Evolutionary conservation across 1,284 basidiomycete species (phyloP), one percentile per base, ranked within the genome.

Genomic region (Coniophora puteana): DNA sequence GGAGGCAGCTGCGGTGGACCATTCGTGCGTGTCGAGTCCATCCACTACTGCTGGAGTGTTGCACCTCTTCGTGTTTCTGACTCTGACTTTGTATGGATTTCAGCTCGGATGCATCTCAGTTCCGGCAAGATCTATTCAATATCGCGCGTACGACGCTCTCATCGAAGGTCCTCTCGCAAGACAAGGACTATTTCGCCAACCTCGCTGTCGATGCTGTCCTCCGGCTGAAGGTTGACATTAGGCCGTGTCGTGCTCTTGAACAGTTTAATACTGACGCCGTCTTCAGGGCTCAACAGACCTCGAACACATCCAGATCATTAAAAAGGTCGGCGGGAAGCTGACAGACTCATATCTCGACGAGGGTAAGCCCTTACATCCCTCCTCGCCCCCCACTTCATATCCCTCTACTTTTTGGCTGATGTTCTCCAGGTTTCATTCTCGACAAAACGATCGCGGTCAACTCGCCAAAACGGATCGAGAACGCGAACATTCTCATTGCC

Each of bases 301-400:
- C 20, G 96, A 99, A 55, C 94, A 99, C 63, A 98, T 99, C 51
- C 96, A 99, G 68, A 89, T 99, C 66, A 99, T 99, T 74, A 99
- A 99, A 76, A 98, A 98, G 69, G 89, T 92, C 26, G 96, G 96
- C 45, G 96, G 96, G 46, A 99, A 99, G 69, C 78, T 99, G 49
- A 96, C 93, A 6, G 95, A 99, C 59, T 96, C 92, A 13, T 99
- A 99, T 71, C 82, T 99, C 34, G 94, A 97, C 59, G 95, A 99
- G 71, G 94, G 89, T 83, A 50, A 12, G 69, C 53, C 25, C 13
- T 22, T n/a, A n/a, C n/a, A n/a, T n/a, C n/a, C n/a, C n/a, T n/a
- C n/a, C n/a, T n/a, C n/a, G 13, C 18, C 36, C 3, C 8, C 14
- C 25, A 8, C 3, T 36, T 12, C 18, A 24, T 37, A 23, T 30